These are phyloP conservation scores for Lunularia cruciata DNA, from an alignment of 225 moss, liverwort and hornwort genomes.

Conservation along the genomic window DNA sequence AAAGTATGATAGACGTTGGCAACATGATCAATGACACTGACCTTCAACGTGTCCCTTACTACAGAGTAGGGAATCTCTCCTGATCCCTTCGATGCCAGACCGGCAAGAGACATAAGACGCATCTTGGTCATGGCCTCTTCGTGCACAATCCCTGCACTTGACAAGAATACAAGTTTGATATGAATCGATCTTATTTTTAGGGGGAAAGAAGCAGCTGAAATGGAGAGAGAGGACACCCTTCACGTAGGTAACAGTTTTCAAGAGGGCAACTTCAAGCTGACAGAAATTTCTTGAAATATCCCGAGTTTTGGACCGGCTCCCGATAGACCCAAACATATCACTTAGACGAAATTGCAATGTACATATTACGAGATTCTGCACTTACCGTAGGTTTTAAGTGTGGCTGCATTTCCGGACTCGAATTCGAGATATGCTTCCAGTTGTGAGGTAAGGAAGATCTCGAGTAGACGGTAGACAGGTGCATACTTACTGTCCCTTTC, in stretches of 20 bases:
- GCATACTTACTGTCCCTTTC: conserved; percentile 73
- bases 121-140: conserved; percentile 93
- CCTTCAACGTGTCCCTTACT: conserved; percentile 88
- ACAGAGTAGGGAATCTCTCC: conserved; percentile 78
- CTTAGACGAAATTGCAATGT: too few relatives aligned
- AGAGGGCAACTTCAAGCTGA: too few relatives aligned
- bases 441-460: conserved; percentile 83
- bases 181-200: too few relatives aligned
- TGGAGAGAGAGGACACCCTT: too few relatives aligned
- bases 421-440: conserved; percentile 88
- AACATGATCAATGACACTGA: too few relatives aligned
- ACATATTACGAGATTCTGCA: not conserved
- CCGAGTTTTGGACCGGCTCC: too few relatives aligned
- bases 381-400: conserved; percentile 74
- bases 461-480: conserved; percentile 75
- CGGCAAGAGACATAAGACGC: conserved; percentile 90
- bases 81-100: conserved; percentile 83
- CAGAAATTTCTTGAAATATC: too few relatives aligned
- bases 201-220: too few relatives aligned
- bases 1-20: too few relatives aligned
- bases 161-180: too few relatives aligned
- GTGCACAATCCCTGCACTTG: conserved; percentile 72
- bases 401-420: conserved; percentile 61
- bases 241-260: too few relatives aligned
- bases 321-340: not conserved